Evolutionary conservation across 2,329 filamentous ascomycete genomes (phyloP).

Genomic region (Penicillium verrucosum): DNA sequence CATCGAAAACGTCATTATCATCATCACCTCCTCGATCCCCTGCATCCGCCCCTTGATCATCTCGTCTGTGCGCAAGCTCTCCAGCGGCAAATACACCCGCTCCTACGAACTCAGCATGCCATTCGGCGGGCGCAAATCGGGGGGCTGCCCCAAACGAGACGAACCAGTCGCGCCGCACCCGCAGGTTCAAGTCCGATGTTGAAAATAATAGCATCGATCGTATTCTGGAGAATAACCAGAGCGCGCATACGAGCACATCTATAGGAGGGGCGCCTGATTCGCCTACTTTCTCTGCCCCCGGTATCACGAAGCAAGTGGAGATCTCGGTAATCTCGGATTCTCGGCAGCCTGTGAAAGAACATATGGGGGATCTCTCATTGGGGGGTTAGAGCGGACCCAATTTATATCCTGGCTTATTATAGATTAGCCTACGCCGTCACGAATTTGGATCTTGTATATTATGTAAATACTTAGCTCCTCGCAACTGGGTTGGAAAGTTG

Average conservation of each 20-base stretch:
- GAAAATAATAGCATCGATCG: constrained; percentile 27
- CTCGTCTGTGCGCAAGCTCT: constrained; percentile 31
- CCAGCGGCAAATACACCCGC: constrained; percentile 22
- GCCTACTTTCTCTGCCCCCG: constrained; percentile 8
- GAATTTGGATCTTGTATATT: too few species aligned
- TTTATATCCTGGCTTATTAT: not conserved
- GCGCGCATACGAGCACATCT: constrained; percentile 9
- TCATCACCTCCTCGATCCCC: constrained; percentile 32
- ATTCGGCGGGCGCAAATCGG: constrained; percentile 19
- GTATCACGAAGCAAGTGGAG: constrained; percentile 32
- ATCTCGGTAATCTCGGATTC: constrained; percentile 21
- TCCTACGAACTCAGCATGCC: constrained; percentile 30
- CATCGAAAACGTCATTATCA: constrained; percentile 29
- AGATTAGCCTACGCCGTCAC: not conserved
- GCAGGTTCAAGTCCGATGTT: constrained; percentile 13
- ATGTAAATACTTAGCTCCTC: too few species aligned
- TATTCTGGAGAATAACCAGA: constrained; percentile 21
- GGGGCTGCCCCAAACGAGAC: constrained; percentile 11
- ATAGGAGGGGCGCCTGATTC: constrained; percentile 10
- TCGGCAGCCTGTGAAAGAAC: not conserved
- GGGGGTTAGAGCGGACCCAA: not conserved
- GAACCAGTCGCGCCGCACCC: constrained; percentile 14
- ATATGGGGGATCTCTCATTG: not conserved
- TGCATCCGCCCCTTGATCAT: constrained; percentile 32
- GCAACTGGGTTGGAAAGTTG: too few species aligned